A percentile compares a stretch with the other conserved stretches of the same genome.
phyloP scores from a whole-genome alignment of 2,329 filamentous ascomycete species.

The Talaromyces pinophilus region DNA sequence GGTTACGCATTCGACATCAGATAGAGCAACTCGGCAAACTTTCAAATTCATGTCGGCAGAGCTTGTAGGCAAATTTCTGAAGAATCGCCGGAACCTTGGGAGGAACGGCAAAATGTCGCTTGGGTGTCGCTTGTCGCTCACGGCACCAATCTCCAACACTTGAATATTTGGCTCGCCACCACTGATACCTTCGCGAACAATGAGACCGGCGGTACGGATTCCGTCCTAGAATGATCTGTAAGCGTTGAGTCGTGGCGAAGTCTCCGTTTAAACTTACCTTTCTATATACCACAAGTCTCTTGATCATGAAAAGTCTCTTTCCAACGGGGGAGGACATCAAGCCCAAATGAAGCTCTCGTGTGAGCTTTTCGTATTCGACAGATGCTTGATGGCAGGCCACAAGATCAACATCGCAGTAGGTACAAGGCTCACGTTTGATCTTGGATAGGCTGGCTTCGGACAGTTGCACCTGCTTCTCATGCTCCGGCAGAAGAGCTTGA shows the following conservation, averaged over 20 bases:
- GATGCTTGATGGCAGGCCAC: conserved; percentile 79
- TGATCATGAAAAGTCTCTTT: conserved; percentile 72
- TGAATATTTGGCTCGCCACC: conserved; percentile 70
- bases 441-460: conserved; percentile 90
- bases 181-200: conserved; percentile 73
- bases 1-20: conserved; percentile 83
- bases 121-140: conserved; percentile 68
- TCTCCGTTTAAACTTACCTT: conserved; percentile 43
- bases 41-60: conserved; percentile 69
- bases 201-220: conserved; percentile 75
- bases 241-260: conserved; percentile 23
- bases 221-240: conserved; percentile 60
- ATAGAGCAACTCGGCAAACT: conserved; percentile 68
- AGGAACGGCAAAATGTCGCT: conserved; percentile 88
- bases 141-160: conserved; percentile 73
- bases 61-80: conserved; percentile 67
- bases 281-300: conserved; percentile 80
- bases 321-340: conserved; percentile 80
- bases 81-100: conserved; percentile 65
- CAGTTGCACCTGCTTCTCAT: conserved; percentile 89
- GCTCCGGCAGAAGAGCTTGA: conserved; percentile 88
- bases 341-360: conserved; percentile 73
- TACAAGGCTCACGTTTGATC: conserved; percentile 81
- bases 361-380: conserved; percentile 77
- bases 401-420: conserved; percentile 77